Percentiles rank a stretch among this genome's conserved stretches.
These are phyloP conservation scores for Kwoniella sp. DNA, from an alignment of 768 basidiomycete genomes.

Conservation along the genomic window DNA sequence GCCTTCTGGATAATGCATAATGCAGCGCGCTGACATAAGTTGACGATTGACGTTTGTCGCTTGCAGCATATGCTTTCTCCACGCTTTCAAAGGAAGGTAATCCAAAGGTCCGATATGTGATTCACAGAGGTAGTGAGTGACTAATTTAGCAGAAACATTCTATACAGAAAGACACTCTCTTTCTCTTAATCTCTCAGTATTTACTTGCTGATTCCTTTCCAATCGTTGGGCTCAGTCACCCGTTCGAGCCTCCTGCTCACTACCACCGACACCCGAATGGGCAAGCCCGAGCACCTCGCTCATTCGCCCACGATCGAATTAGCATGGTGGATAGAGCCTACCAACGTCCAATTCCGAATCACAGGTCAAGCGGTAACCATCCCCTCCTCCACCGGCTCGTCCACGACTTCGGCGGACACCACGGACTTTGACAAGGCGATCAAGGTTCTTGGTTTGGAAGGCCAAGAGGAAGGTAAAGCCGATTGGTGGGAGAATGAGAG, in stretches of 20 bases:
- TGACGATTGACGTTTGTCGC: background rate
- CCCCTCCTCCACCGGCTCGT: slow-evolving; percentile 12
- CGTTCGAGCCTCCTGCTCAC: slow-evolving; percentile 39
- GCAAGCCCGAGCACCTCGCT: slow-evolving; percentile 45
- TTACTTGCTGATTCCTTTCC: too few relatives aligned
- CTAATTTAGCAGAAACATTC: too few relatives aligned
- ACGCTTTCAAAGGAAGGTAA: slow-evolving; percentile 38
- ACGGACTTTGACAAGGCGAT: slow-evolving; percentile 17
- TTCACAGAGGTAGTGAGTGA: slow-evolving; percentile 49
- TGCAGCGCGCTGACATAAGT: background rate
- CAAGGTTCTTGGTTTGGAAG: slow-evolving; percentile 30
- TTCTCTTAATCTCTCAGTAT: too few relatives aligned
- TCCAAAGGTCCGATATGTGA: slow-evolving; percentile 49
- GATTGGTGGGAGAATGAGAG: slow-evolving; percentile 51
- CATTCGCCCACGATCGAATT: slow-evolving; percentile 40
- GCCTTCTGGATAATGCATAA: too few relatives aligned
- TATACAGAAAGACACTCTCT: too few relatives aligned
- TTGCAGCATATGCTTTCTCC: slow-evolving; percentile 44
- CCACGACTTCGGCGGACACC: slow-evolving; percentile 8
- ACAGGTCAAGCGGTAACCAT: slow-evolving; percentile 43
- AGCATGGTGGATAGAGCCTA: slow-evolving; percentile 52
- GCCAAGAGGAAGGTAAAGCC: slow-evolving; percentile 29
- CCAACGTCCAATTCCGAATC: slow-evolving; percentile 51
- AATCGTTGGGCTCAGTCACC: too few relatives aligned
- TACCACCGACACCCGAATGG: slow-evolving; percentile 54